Evolutionary conservation across 2,329 filamentous ascomycete genomes (phyloP).

Genomic region (Neurospora sp.): DNA sequence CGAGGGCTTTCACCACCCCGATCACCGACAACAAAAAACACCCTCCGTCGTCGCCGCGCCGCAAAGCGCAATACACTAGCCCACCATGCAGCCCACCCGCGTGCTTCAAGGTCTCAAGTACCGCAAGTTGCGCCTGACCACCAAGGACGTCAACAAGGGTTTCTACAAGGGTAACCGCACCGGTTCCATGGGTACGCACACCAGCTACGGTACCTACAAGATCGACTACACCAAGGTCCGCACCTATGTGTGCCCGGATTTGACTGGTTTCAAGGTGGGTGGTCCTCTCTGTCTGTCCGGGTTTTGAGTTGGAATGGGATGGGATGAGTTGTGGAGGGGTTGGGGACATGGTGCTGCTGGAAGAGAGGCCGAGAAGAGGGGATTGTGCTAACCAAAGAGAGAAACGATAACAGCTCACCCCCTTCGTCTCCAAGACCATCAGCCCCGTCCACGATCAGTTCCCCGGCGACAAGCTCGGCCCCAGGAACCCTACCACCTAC

Average conservation of each 20-base stretch:
- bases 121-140: constrained; percentile 71
- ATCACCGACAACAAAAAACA: background rate
- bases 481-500: constrained; percentile 51
- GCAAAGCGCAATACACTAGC: background rate
- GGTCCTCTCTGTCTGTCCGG: background rate
- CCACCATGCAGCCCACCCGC: constrained; percentile 57
- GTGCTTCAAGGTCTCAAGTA: constrained; percentile 53
- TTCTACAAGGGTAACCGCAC: constrained; percentile 96
- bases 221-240: constrained; percentile 83
- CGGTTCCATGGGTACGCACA: constrained; percentile 78
- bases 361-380: background rate
- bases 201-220: constrained; percentile 70
- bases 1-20: background rate
- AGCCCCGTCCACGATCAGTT: constrained; percentile 43
- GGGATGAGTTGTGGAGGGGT: background rate
- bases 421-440: constrained; percentile 61
- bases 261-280: constrained; percentile 63
- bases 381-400: constrained; percentile 11
- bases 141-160: constrained; percentile 85
- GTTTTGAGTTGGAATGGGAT: background rate
- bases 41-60: background rate
- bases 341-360: background rate
- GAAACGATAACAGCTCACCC: constrained; percentile 53
- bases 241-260: constrained; percentile 72
- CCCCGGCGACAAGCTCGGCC: constrained; percentile 39